Evolutionary conservation across 768 basidiomycete species (phyloP).

Genomic region (Zangia roseola): DNA sequence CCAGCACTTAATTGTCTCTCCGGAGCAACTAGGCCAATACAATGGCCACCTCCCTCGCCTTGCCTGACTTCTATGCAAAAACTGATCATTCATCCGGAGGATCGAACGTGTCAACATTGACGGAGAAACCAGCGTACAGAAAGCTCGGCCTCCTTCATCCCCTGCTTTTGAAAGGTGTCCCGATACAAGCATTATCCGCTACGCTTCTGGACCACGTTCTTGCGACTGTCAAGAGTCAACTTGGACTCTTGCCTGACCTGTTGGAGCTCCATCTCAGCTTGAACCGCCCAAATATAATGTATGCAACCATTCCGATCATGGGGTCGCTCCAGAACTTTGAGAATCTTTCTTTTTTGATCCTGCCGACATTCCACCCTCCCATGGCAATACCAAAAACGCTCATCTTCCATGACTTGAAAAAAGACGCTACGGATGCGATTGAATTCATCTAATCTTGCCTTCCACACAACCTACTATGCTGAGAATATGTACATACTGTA

Average conservation of each 20-base stretch:
- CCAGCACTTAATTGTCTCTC: constrained; percentile 7
- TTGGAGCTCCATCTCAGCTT: not conserved
- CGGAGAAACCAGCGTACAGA: constrained; percentile 3
- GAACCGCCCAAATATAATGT: constrained; percentile 2
- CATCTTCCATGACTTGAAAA: constrained; percentile 17
- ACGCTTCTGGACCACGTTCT: constrained; percentile 1
- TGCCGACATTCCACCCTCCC: not conserved
- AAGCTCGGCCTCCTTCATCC: not conserved
- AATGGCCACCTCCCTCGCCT: constrained; percentile 2
- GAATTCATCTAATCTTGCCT: too few species aligned
- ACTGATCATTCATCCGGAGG: not conserved
- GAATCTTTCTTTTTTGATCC: constrained; percentile 1
- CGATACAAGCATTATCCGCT: constrained; percentile 5
- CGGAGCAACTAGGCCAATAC: constrained; percentile 2
- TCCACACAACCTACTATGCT: too few species aligned
- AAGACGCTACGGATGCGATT: constrained; percentile 7
- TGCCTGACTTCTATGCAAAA: not conserved
- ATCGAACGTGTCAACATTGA: not conserved
- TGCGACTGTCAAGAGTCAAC: not conserved
- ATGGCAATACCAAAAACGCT: constrained; percentile 9
- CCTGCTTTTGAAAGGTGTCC: not conserved
- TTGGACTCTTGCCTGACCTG: not conserved
- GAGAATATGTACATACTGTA: too few species aligned
- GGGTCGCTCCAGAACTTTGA: not conserved
- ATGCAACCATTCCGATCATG: not conserved